Percentiles rank a stretch among this genome's conserved stretches.
These are phyloP conservation scores for Cinnamomum micranthum DNA, from an alignment of 164 flowering plant species.

Conservation along the genomic window DNA sequence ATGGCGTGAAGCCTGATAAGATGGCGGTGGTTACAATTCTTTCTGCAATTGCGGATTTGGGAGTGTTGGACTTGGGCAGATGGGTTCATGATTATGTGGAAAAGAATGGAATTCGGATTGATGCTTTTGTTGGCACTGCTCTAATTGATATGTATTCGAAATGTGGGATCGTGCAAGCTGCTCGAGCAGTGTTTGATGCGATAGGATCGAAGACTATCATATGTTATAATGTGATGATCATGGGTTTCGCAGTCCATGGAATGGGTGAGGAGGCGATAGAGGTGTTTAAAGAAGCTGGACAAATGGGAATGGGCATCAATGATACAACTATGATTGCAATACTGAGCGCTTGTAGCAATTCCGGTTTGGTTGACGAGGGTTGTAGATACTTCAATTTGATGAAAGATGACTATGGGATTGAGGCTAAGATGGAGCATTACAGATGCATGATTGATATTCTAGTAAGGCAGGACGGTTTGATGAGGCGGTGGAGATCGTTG, in stretches of 20 bases:
- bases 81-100: slow-evolving; percentile 16
- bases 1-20: slow-evolving; percentile 18
- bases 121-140: slow-evolving; percentile 41
- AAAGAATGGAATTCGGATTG: slow-evolving; percentile 12
- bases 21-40: slow-evolving; percentile 13
- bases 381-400: slow-evolving; percentile 8
- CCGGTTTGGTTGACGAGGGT: slow-evolving; percentile 17
- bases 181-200: slow-evolving; percentile 11
- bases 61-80: slow-evolving; percentile 11
- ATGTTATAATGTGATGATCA: slow-evolving; percentile 21
- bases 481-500: slow-evolving; percentile 13
- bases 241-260: slow-evolving; percentile 18
- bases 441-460: slow-evolving; percentile 19
- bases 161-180: slow-evolving; percentile 31
- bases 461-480: slow-evolving; percentile 21
- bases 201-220: slow-evolving; percentile 11
- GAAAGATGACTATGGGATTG: slow-evolving; percentile 12
- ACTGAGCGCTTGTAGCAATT: slow-evolving; percentile 18
- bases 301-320: slow-evolving; percentile 14
- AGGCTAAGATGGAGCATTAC: slow-evolving; percentile 19
- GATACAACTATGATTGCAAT: slow-evolving; percentile 20
- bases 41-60: slow-evolving; percentile 16
- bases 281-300: slow-evolving; percentile 13
- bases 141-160: slow-evolving; percentile 77
- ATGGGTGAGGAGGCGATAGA: slow-evolving; percentile 15